A percentile compares a stretch with the other conserved stretches of the same genome.
These are phyloP conservation scores for Dryas drummondii DNA, from an alignment of 306 rosid genomes.

Conservation along the genomic window DNA sequence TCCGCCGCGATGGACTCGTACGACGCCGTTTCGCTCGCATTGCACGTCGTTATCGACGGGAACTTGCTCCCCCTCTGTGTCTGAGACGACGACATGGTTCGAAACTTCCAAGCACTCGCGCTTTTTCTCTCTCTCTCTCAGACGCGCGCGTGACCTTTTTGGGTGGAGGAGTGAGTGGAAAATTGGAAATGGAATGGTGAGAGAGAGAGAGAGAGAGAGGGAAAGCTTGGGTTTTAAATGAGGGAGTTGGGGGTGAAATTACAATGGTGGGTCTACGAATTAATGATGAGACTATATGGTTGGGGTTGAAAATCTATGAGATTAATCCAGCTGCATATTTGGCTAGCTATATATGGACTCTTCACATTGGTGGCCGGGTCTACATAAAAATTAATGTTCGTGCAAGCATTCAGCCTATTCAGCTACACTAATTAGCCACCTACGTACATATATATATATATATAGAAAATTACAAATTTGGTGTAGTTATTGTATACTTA, in stretches of 20 bases:
- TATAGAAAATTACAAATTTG: no score
- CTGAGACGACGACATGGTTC: conserved; percentile 37
- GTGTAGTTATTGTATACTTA: no score
- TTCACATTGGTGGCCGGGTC: no score
- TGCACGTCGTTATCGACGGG: conserved; percentile 54
- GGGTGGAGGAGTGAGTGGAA: neutral
- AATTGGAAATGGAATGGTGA: neutral
- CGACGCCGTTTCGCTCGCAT: conserved; percentile 19
- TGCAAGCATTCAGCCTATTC: no score
- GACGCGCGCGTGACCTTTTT: no score
- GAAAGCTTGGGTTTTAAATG: conserved; percentile 49
- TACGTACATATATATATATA: no score
- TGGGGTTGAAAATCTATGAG: neutral
- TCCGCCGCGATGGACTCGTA: conserved; percentile 79
- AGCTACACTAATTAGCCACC: no score
- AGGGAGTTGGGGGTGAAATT: conserved; percentile 10
- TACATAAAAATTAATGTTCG: no score
- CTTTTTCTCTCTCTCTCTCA: neutral
- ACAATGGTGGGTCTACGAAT: conserved; percentile 19
- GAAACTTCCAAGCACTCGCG: neutral
- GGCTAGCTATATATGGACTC: no score
- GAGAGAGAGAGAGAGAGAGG: neutral
- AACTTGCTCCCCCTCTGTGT: conserved; percentile 42
- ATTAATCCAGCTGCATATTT: no score
- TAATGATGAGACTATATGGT: neutral